Evolutionary conservation across 805 yeast genomes (phyloP), one percentile per base, ranked within the genome.

Genomic region (Wickerhamiella vanderwaltii): DNA sequence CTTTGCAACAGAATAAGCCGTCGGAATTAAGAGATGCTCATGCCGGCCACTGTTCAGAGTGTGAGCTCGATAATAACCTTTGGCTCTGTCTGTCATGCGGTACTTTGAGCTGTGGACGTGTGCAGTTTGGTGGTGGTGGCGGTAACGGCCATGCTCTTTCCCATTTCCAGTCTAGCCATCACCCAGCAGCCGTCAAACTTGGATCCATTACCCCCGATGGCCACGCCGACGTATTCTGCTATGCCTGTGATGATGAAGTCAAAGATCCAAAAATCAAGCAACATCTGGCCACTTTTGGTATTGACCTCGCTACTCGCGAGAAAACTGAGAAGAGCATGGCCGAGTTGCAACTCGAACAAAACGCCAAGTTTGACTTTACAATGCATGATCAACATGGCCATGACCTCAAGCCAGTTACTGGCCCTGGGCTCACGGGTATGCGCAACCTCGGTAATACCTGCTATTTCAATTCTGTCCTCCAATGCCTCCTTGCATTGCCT

Each of bases 81-180:
- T 91, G 99, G 99, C 66, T 91, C 13, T 91, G 99, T 64, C 62
- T 91, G 35, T 72, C 72, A 37, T 91, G 98, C 68, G 98, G 98
- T 1, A 63, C 71, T n/a, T 52, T 86, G 9, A 95, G 95, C 4
- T 91, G 99, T 63, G 99, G 99, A 5, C 67, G 99, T 49, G 77
- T 77, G 24, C 98, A 91, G 60, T 84, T 82, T 55, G 98, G 97
- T 26, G 88, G 93, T 18, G 74, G 81, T 9, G 79, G 86, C n/a
- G 99, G 99, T 5, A 75, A 88, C 55, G 77, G 94, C 0, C 98
- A 91, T 59, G 97, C 94, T 0, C 63, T 88, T 45, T 57, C 60
- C 0, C 99, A 91, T 60, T 78, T 58, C 54, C 73, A 78, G 29
- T 39, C 54, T 9, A 50, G 72, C 0, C 67, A 65, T 0, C 98